phyloP scores from a whole-genome alignment of 1,139 yeast genomes.

The Geotrichum cucujoidarum region DNA sequence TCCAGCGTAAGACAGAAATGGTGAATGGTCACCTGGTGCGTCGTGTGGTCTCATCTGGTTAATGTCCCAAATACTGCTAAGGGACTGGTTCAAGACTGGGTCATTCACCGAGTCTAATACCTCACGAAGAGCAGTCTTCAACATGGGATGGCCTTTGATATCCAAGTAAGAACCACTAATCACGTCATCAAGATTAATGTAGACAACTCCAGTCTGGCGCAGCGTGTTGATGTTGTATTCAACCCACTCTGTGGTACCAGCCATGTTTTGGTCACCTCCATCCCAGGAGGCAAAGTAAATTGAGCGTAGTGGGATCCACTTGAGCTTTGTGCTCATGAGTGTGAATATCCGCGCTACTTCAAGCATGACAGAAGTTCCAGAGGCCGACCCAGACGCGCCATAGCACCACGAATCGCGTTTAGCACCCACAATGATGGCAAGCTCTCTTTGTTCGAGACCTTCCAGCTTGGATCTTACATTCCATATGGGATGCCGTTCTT shows the following conservation, averaged over 20 bases:
- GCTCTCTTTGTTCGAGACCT: slow-evolving; percentile 75
- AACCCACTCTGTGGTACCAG: slow-evolving; percentile 79
- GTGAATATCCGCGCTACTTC: slow-evolving; percentile 70
- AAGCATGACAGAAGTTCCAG: slow-evolving; percentile 70
- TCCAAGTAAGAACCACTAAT: slow-evolving; percentile 56
- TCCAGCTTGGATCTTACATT: slow-evolving; percentile 71
- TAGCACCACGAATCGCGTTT: slow-evolving; percentile 71
- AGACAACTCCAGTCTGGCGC: slow-evolving; percentile 59
- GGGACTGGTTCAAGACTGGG: slow-evolving; percentile 31
- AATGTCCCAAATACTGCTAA: slow-evolving; percentile 21
- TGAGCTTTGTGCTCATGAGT: slow-evolving; percentile 53
- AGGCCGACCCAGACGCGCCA: slow-evolving; percentile 68
- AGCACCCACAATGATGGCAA: slow-evolving; percentile 77
- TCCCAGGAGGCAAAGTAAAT: slow-evolving; percentile 84
- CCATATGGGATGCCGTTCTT: slow-evolving; percentile 65
- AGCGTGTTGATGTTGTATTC: slow-evolving; percentile 53
- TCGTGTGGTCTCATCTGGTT: slow-evolving; percentile 18
- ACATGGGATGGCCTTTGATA: slow-evolving; percentile 62
- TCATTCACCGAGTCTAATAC: slow-evolving; percentile 35
- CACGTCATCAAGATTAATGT: slow-evolving; percentile 72
- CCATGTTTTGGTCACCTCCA: slow-evolving; percentile 72
- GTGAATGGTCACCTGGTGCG: slow-evolving; percentile 54
- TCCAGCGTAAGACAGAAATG: slow-evolving; percentile 60
- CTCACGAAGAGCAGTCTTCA: slow-evolving; percentile 45
- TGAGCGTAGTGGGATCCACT: slow-evolving; percentile 82